phyloP scores from a whole-genome alignment of 2,329 filamentous ascomycete species.

The Xylariaceae sp. region DNA sequence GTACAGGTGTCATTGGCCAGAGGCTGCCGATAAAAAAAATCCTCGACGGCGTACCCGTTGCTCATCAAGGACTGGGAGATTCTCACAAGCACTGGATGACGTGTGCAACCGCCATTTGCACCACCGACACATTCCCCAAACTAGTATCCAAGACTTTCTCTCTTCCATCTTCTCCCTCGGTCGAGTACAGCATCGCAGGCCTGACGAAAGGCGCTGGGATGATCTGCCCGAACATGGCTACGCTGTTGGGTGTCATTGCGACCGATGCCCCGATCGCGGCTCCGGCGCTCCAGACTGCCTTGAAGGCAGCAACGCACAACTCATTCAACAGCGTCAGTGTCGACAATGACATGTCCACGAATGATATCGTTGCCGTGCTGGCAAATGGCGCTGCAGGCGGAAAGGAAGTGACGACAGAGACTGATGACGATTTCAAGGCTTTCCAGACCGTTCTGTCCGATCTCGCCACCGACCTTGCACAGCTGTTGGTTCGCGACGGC shows the following conservation, averaged over 20 bases:
- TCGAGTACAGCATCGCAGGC: slow-evolving; percentile 80
- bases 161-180: slow-evolving; percentile 71
- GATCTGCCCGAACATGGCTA: slow-evolving; percentile 99
- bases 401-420: slow-evolving; percentile 51
- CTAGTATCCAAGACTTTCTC: slow-evolving; percentile 80
- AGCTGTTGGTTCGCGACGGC: slow-evolving; percentile 91
- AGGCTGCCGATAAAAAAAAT: slow-evolving; percentile 94
- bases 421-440: slow-evolving; percentile 60
- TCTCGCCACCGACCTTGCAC: slow-evolving; percentile 80
- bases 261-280: slow-evolving; percentile 82
- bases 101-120: slow-evolving; percentile 89
- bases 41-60: slow-evolving; percentile 72
- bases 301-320: slow-evolving; percentile 70
- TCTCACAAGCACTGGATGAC: slow-evolving; percentile 83
- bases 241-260: slow-evolving; percentile 83
- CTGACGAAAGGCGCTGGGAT: slow-evolving; percentile 98
- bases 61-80: slow-evolving; percentile 65
- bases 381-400: slow-evolving; percentile 91
- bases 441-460: slow-evolving; percentile 68
- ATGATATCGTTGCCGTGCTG: slow-evolving; percentile 92
- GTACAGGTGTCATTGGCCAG: slow-evolving; percentile 95
- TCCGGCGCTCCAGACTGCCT: slow-evolving; percentile 61
- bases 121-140: slow-evolving; percentile 97
- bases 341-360: slow-evolving; percentile 95
- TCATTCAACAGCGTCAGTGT: slow-evolving; percentile 98